Evolutionary conservation across 805 yeast genomes (phyloP).

Genomic region (Ogataea pignaliae): DNA sequence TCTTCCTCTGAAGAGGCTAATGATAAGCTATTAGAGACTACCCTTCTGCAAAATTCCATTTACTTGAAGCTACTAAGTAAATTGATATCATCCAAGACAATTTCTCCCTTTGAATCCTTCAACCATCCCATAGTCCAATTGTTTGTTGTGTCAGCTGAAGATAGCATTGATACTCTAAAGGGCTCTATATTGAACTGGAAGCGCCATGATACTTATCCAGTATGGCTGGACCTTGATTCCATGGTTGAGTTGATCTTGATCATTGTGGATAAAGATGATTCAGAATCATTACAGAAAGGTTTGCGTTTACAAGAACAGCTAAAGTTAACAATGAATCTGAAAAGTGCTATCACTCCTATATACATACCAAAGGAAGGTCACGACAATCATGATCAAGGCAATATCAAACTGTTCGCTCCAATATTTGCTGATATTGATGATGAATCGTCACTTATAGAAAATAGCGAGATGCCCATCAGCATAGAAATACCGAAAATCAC

Average conservation of each 20-base stretch:
- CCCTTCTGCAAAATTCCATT: slow-evolving; percentile 37
- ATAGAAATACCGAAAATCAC: slow-evolving; percentile 14
- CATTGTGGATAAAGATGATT: slow-evolving; percentile 42
- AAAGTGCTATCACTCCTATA: slow-evolving; percentile 18
- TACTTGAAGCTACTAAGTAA: slow-evolving; percentile 57
- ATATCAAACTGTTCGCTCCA: slow-evolving; percentile 25
- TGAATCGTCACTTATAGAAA: slow-evolving; percentile 29
- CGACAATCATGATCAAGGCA: slow-evolving; percentile 1
- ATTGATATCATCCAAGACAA: slow-evolving; percentile 51
- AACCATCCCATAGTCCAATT: slow-evolving; percentile 82
- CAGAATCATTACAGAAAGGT: slow-evolving; percentile 39
- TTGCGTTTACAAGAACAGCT: slow-evolving; percentile 29
- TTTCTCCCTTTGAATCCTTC: slow-evolving; percentile 79
- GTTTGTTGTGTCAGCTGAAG: slow-evolving; percentile 56
- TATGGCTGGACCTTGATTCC: slow-evolving; percentile 63
- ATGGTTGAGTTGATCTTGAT: slow-evolving; percentile 49
- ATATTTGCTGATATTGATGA: slow-evolving; percentile 41
- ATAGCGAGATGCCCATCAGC: neutral
- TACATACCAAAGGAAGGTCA: slow-evolving; percentile 2
- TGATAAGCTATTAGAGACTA: slow-evolving; percentile 10
- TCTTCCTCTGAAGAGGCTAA: neutral
- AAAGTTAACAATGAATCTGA: slow-evolving; percentile 17
- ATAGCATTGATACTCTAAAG: slow-evolving; percentile 52
- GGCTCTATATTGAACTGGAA: slow-evolving; percentile 51
- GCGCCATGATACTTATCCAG: slow-evolving; percentile 41